Conservation (phyloP, 176 grass and related monocot species). For the Phoenix roebelenii region DNA sequence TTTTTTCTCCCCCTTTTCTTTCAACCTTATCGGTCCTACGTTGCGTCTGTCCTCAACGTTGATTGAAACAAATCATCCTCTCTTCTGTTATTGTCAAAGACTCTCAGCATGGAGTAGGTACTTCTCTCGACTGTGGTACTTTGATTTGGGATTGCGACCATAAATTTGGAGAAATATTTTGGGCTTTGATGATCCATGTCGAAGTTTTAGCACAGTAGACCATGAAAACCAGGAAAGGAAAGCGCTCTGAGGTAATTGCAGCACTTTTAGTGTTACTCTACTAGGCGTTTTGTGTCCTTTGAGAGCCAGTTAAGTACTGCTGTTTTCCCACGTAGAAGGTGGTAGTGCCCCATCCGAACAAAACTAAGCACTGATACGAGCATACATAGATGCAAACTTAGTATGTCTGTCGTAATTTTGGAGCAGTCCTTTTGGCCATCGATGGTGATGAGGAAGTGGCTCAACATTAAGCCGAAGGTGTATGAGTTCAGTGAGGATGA, state of each 20-base stretch:
- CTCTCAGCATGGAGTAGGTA: background rate
- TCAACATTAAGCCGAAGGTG: constrained; percentile 65
- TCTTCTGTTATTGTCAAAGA: background rate
- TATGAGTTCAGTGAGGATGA: constrained; percentile 76
- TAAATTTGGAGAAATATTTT: background rate
- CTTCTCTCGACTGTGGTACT: background rate
- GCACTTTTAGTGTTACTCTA: background rate
- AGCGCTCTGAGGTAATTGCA: constrained; percentile 35
- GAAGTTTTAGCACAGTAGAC: constrained; percentile 2
- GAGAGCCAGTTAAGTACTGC: constrained; percentile 3
- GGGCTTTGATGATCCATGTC: background rate
- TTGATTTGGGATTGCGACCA: background rate
- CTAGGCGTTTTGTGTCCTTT: background rate
- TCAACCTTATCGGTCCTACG: background rate
- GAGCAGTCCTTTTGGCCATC: constrained; percentile 50
- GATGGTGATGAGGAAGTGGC: constrained; percentile 53
- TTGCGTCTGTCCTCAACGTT: background rate
- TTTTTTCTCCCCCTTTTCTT: background rate
- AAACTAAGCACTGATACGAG: constrained; percentile 4
- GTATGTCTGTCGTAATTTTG: background rate
- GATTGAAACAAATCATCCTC: background rate
- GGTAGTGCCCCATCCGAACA: too few relatives aligned
- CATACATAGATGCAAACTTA: constrained; percentile 9
- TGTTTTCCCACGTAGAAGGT: background rate
- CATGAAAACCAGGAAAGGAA: constrained; percentile 40